Evolutionary conservation across 1,284 basidiomycete species (phyloP), one percentile per base, ranked within the genome.

Genomic region (Puccinia polysora): DNA sequence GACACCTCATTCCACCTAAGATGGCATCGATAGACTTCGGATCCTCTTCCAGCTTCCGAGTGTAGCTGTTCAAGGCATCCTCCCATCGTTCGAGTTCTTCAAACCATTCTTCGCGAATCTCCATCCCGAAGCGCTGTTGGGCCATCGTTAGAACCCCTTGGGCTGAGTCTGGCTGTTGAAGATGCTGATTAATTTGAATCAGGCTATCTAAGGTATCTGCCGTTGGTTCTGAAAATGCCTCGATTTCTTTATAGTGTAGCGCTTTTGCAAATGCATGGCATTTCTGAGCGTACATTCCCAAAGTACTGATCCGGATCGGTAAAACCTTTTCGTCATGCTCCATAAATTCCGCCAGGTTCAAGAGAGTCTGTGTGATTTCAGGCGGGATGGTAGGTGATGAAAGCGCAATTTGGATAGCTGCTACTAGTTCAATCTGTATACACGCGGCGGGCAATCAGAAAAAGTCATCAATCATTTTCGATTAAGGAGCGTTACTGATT

Each of bases 281-380:
- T 76, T 89, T 90, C 81, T 91, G 87, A 0, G 96, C 76, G 78
- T 95, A 92, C 79, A 95, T 91, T 65, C 96, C 96, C 4, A 98
- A 85, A 14, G 90, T 90, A 63, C 90, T 87, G 75, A 95, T 89
- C 77, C 97, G 92, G 76, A 98, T 97, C 0, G 93, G 92, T 1
- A 98, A 83, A 0, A 91, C 86, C 79, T 97, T 97, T 80, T 98
- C 96, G 80, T 98, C 95, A 77, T 97, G 96, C 81, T 98, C 96
- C 91, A 98, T 97, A 80, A 98, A 98, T 80, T 99, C 96, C 7
- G 94, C 93, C n/a, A 98, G 84, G 80, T 94, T 94, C 74, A 99
- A 85, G 34, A 98, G 83, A 58, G 90, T 87, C 79, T 97, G 91
- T n/a, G 96, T 90, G 36, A 98, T 85, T 69, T 97, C 94, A 2